Conservation (phyloP, 2,329 filamentous ascomycete species). For the Madurella fahalii region DNA sequence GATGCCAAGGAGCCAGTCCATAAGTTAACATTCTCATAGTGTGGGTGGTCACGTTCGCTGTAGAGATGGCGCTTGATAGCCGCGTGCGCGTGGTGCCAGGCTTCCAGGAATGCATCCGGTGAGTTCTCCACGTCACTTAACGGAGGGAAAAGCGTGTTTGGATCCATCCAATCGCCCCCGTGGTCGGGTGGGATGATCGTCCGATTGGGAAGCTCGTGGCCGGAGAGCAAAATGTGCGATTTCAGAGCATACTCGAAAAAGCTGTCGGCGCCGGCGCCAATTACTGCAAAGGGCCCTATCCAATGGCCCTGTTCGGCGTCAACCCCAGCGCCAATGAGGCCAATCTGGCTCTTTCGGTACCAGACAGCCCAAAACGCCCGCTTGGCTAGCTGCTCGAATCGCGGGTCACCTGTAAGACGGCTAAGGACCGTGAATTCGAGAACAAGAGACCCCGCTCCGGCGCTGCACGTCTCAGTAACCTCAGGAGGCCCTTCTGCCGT, state of each 20-base stretch:
- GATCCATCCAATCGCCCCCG: slow-evolving; percentile 51
- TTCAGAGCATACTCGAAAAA: slow-evolving; percentile 99
- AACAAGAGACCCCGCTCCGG: slow-evolving; percentile 91
- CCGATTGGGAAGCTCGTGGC: slow-evolving; percentile 57
- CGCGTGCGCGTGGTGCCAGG: slow-evolving; percentile 81
- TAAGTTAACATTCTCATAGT: slow-evolving; percentile 88
- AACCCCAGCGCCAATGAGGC: slow-evolving; percentile 84
- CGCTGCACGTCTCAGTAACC: slow-evolving; percentile 93
- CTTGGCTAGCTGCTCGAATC: slow-evolving; percentile 89
- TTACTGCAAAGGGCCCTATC: slow-evolving; percentile 85
- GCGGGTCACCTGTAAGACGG: slow-evolving; percentile 75
- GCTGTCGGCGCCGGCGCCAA: slow-evolving; percentile 94
- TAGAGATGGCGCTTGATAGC: slow-evolving; percentile 92
- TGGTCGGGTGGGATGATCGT: slow-evolving; percentile 39
- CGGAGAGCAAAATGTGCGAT: slow-evolving; percentile 84
- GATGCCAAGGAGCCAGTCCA: slow-evolving; percentile 82
- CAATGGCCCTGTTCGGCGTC: slow-evolving; percentile 84
- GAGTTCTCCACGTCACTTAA: slow-evolving; percentile 64
- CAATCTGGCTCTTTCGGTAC: slow-evolving; percentile 77
- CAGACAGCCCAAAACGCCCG: slow-evolving; percentile 97
- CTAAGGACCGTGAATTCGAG: slow-evolving; percentile 91
- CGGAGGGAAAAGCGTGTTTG: slow-evolving; percentile 58
- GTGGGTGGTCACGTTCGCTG: slow-evolving; percentile 76
- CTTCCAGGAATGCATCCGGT: slow-evolving; percentile 71
- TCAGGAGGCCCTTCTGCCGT: slow-evolving; percentile 50